Base-by-base conservation (phyloP, 176 grass and related monocot genomes). In the Typha latifolia region DNA sequence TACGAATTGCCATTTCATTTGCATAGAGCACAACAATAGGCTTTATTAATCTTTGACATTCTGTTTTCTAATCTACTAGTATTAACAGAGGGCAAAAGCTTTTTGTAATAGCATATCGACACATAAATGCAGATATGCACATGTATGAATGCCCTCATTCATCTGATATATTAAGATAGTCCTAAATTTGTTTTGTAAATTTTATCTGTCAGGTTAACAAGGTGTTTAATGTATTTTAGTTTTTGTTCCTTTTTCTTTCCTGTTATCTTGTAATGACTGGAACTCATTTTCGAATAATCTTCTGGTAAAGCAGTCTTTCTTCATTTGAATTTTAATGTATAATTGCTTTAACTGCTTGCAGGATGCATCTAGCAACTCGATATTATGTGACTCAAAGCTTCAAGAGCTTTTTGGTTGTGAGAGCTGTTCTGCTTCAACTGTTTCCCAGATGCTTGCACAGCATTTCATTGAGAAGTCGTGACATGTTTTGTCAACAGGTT, bases 311-410 rank as follows among this genome's bases (percentile, higher is more conserved):
- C 53, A 59, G 53, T 21, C 20, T 59, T 19, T 19, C n/a, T 59
- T 21, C 53, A 59, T 19, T 59, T 0, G 10, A 21, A 14, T 16
- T 11, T 59, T 16, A 19, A 8, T n/a, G 37, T 43, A 9, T 21
- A 22, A 0, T 59, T 12, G 7, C 63, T 65, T 32, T 64, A 64
- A 32, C 23, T 14, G 15, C 63, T 65, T 65, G 5, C 16, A 65
- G 63, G 63, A 65, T 47, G 12, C 63, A 7, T 11, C 4, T 14
- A 65, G 4, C 32, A 43, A 34, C 6, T 47, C 8, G 15, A 65
- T 65, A 65, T 15, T 65, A 18, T 65, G 63, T 18, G 63, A 65
- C 63, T 37, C 32, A 11, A 65, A 65, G 14, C 63, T 65, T 65
- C 63, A 65, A 65, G 31, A 47, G 32, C 31, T 65, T 65, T 65